Conservation (phyloP, 768 basidiomycete species). For the Mrakia frigida region DNA sequence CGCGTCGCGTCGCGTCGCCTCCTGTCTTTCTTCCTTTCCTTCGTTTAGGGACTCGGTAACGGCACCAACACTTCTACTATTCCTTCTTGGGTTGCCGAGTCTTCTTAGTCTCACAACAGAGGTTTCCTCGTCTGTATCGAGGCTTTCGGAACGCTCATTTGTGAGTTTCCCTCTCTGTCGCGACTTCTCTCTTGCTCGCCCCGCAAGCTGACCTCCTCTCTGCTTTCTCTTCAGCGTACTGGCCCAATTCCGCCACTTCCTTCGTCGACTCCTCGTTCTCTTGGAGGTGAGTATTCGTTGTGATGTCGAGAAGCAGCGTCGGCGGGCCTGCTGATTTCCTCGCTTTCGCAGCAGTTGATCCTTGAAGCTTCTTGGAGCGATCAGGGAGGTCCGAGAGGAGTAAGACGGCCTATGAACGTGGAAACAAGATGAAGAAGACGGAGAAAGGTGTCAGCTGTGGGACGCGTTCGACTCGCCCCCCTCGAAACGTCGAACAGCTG, state of each 20-base stretch:
- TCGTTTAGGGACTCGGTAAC: no score
- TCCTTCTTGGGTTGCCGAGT: conserved; percentile 51
- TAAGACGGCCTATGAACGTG: neutral
- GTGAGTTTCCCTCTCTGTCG: no score
- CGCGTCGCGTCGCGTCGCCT: no score
- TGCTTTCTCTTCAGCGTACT: conserved; percentile 37
- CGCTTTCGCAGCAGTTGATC: neutral
- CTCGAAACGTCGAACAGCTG: neutral
- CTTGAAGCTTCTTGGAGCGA: neutral
- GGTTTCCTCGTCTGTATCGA: conserved; percentile 50
- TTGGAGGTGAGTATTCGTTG: conserved; percentile 44
- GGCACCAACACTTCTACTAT: conserved; percentile 41
- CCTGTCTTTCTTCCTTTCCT: neutral
- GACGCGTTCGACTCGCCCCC: neutral
- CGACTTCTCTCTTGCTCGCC: no score
- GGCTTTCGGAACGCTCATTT: conserved; percentile 45
- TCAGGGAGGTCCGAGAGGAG: neutral
- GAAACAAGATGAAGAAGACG: neutral
- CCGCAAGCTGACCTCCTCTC: no score
- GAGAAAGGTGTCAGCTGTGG: neutral
- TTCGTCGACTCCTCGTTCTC: conserved; percentile 46
- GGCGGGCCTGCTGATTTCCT: no score
- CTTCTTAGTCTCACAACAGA: conserved; percentile 49
- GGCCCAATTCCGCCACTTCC: conserved; percentile 49
- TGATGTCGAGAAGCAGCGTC: no score